These are phyloP conservation scores for Cylindrotheca fusiformis DNA, from an alignment of 108 stramenopile genomes.

Conservation along the genomic window DNA sequence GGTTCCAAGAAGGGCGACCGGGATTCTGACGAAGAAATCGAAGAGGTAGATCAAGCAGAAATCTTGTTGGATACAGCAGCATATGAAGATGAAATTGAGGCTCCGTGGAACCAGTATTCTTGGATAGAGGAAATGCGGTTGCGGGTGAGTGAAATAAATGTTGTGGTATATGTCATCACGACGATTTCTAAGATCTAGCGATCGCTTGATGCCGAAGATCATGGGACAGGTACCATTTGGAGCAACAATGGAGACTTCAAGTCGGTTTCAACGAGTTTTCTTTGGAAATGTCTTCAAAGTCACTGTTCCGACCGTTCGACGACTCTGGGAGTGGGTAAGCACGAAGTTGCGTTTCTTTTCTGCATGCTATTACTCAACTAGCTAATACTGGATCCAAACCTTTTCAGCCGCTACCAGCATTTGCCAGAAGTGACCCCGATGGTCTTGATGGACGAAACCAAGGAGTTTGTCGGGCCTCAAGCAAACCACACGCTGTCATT, in stretches of 20 bases:
- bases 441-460: constrained; percentile 51
- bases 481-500: constrained; percentile 88
- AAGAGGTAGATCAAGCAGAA: constrained; percentile 38
- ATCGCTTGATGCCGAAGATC: constrained; percentile 16
- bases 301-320: constrained; percentile 41
- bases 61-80: constrained; percentile 13
- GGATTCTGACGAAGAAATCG: neutral
- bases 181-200: too few relatives aligned
- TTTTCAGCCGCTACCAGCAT: constrained; percentile 40
- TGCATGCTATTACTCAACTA: too few relatives aligned
- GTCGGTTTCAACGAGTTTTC: constrained; percentile 38
- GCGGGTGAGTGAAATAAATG: constrained; percentile 43
- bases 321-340: constrained; percentile 36
- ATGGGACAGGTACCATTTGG: constrained; percentile 61
- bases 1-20: constrained; percentile 13
- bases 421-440: constrained; percentile 42
- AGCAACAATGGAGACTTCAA: constrained; percentile 51
- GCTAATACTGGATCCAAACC: too few relatives aligned
- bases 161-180: too few relatives aligned
- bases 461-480: constrained; percentile 61
- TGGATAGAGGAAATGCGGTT: constrained; percentile 84
- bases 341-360: too few relatives aligned
- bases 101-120: constrained; percentile 89
- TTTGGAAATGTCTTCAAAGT: constrained; percentile 51
- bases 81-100: constrained; percentile 50